phyloP scores from a whole-genome alignment of 345 rosid genomes.

The Eucalyptus brandiana region DNA sequence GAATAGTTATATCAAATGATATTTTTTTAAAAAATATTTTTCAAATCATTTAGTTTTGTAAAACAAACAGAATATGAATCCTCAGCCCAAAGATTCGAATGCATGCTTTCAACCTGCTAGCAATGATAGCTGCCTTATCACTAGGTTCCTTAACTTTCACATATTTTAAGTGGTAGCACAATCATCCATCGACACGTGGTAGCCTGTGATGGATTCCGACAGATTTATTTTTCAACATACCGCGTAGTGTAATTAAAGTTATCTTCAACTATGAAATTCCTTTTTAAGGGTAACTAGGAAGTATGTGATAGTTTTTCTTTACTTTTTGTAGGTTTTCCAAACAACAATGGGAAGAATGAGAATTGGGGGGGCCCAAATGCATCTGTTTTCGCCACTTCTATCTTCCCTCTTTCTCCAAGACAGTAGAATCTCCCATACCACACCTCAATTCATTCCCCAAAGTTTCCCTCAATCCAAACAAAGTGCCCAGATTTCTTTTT shows the following conservation, averaged over 20 bases:
- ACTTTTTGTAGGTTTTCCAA: background rate
- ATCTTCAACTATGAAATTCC: background rate
- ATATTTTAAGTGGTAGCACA: background rate
- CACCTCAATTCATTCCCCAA: background rate
- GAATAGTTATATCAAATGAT: background rate
- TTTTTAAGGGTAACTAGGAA: background rate
- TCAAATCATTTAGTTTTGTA: background rate
- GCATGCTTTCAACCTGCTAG: background rate
- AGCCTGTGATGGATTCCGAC: background rate
- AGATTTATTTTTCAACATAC: background rate
- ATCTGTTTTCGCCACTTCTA: background rate
- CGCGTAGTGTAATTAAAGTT: background rate
- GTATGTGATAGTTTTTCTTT: background rate
- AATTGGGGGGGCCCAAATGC: background rate
- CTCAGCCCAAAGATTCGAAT: background rate
- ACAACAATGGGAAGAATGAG: background rate
- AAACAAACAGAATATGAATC: background rate
- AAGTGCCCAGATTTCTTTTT: background rate
- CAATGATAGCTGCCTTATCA: background rate
- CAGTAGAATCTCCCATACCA: background rate
- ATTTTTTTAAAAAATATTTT: background rate
- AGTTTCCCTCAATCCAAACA: background rate
- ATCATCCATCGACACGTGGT: background rate
- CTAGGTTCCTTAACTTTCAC: background rate
- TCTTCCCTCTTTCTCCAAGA: no score